A percentile compares a stretch with the other conserved stretches of the same genome.
Conservation (phyloP, 2,329 filamentous ascomycete genomes). For the Alternaria sp. region DNA sequence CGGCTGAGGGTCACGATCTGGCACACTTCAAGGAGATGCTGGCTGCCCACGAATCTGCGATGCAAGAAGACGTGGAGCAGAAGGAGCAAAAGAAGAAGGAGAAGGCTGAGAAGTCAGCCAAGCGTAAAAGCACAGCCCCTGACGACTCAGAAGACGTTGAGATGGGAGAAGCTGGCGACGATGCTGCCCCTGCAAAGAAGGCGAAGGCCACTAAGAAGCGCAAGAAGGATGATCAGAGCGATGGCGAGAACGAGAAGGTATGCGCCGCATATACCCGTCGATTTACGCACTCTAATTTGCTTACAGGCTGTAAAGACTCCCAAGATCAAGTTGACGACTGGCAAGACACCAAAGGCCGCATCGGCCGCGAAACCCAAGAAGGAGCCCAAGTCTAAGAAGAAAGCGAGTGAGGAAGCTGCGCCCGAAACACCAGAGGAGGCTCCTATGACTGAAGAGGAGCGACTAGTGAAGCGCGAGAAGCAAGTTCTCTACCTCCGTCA, state of each 20-base stretch:
- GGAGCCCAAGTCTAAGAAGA: conserved; percentile 63
- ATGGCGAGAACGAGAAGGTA: conserved; percentile 73
- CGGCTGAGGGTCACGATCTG: conserved; percentile 77
- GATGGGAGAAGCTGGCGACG: conserved; percentile 51
- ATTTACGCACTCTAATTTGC: conserved; percentile 29
- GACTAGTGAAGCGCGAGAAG: conserved; percentile 65
- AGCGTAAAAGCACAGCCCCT: conserved; percentile 48
- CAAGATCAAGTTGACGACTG: conserved; percentile 56
- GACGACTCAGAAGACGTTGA: conserved; percentile 46
- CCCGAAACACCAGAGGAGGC: conserved; percentile 58
- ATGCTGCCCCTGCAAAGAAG: conserved; percentile 45
- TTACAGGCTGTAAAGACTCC: conserved; percentile 57
- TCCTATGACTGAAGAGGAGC: conserved; percentile 61
- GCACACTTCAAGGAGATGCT: conserved; percentile 85
- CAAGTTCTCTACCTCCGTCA: conserved; percentile 90
- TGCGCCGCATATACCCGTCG: conserved; percentile 4
- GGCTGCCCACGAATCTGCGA: conserved; percentile 61
- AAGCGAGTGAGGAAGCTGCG: conserved; percentile 63
- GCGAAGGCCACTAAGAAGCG: conserved; percentile 66
- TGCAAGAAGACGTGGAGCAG: conserved; percentile 65
- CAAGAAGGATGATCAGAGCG: conserved; percentile 71
- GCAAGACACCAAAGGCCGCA: conserved; percentile 47
- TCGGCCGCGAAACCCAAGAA: conserved; percentile 64
- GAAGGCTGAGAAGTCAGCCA: conserved; percentile 63
- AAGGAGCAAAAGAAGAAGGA: conserved; percentile 67